Base-by-base conservation (phyloP, 805 yeast species). In the Candida hungchunana region DNA sequence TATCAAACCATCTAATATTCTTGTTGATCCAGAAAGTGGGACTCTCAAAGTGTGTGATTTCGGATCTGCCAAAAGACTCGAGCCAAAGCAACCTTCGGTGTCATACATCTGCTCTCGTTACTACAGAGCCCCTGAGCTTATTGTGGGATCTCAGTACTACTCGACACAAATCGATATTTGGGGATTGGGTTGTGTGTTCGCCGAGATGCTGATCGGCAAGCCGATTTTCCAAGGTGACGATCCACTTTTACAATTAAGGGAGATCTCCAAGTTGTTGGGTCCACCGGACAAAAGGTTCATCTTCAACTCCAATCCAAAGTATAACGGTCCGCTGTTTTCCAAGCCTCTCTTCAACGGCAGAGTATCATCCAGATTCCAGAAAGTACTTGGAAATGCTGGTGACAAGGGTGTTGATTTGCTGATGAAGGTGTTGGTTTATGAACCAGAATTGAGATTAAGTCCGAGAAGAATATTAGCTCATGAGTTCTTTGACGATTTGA, bases 171-270 rank as follows among this genome's bases (percentile, higher is more conserved):
- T 93, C 40, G 99, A 93, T 60, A 82, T 89, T 52, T 93, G 99
- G 99, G 96, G 97, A 13, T 67, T 90, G 41, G 99, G 97, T 1
- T 90, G 98, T 66, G 96, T 93, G 23, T 65, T 93, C 42, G 96
- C 97, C 11, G 98, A 93, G 62, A 80, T 93, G 85, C 71, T 82
- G 38, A 72, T 88, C 44, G 97, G 97, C 12, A 80, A 77, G 56
- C 95, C 97, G 1, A 77, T 93, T n/a, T 93, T 93, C 66, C 96
- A 89, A 62, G 97, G 98, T 30, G 85, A 79, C 50, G 82, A 84
- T 42, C 95, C 96, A 34, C 74, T 81, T 55, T 71, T 86, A 44
- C 98, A 93, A 61, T 68, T 93, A 44, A 80, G 90, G 47, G 95
- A 90, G 56, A 88, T 93, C 43, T 80, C 95, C 25, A 88, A 90